Evolutionary conservation across 257 asterid genomes (phyloP), one percentile per base, ranked within the genome.

Genomic region (Fraxinus pennsylvanica): DNA sequence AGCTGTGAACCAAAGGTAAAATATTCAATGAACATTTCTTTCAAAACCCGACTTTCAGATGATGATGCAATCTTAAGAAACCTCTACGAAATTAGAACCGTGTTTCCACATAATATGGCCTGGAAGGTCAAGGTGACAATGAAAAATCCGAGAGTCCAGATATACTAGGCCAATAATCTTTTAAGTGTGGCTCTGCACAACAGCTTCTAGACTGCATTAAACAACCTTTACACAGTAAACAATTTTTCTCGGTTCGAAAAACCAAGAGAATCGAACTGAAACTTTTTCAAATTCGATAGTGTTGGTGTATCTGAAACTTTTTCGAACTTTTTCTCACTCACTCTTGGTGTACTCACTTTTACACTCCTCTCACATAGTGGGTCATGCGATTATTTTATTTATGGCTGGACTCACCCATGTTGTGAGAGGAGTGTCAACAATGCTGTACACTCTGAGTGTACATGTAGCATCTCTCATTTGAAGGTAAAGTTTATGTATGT

Each of bases 1-100:
- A 74, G 63, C 92, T 88, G 85, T 66, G n/a, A 33, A 9, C 27
- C 10, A 1, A 68, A 27, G 35, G 68, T 10, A 3, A 13, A 5
- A 22, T 63, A 25, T 19, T 19, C 65, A 6, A 54, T 54, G 65
- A 54, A 54, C 65, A 17, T 54, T 54, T 19, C 25, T 15, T 54
- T 54, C 65, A 19, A n/a, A 54, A 54, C 9, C 12, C 1, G 25
- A 54, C 65, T 14, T 45, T 45, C 57, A 47, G 57, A 47, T 47
- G 57, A 47, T 47, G 1, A 14, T 47, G 65, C 25, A 54, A 19
- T 54, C 69, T 61, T 22, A 25, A 22, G 32, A 61, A 61, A 7
- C 17, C 30, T 21, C 6, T 25, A 61, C 33, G 27, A 22, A 25
- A 25, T 61, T 61, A 61, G 68, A 61, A 21, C 5, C 5, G 33